Percentiles rank a stretch among this genome's conserved stretches.
Conservation (phyloP, 2,329 filamentous ascomycete species). For the Leptoxyphium fumago region DNA sequence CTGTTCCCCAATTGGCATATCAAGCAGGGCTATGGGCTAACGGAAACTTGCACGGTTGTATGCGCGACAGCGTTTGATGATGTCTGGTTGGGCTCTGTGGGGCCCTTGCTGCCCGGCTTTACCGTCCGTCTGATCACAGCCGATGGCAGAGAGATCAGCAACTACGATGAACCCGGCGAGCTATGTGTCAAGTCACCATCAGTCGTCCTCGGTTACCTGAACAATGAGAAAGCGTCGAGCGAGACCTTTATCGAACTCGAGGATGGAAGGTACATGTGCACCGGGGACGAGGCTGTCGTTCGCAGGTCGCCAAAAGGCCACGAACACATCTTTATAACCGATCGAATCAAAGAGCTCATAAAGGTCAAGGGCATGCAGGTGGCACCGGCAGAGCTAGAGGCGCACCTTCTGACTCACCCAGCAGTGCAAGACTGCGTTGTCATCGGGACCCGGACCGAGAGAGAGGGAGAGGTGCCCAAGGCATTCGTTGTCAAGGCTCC, state of each 20-base stretch:
- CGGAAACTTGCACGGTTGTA: slow-evolving; percentile 62
- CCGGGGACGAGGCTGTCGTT: slow-evolving; percentile 71
- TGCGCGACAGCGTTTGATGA: slow-evolving; percentile 46
- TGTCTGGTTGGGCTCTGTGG: slow-evolving; percentile 56
- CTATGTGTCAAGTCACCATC: slow-evolving; percentile 64
- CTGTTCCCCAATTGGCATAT: slow-evolving; percentile 51
- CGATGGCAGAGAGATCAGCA: slow-evolving; percentile 56
- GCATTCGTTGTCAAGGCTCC: slow-evolving; percentile 48
- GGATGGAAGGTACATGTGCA: slow-evolving; percentile 53
- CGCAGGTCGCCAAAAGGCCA: slow-evolving; percentile 47
- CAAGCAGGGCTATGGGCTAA: slow-evolving; percentile 53
- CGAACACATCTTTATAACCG: slow-evolving; percentile 75
- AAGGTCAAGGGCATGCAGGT: slow-evolving; percentile 58
- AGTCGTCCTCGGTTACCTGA: slow-evolving; percentile 68
- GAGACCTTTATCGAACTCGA: slow-evolving; percentile 50
- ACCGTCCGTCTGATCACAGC: slow-evolving; percentile 51
- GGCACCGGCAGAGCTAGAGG: slow-evolving; percentile 69
- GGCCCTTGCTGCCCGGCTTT: slow-evolving; percentile 50
- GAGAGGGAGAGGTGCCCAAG: slow-evolving; percentile 48
- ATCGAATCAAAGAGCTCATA: slow-evolving; percentile 55
- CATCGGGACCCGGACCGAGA: slow-evolving; percentile 53
- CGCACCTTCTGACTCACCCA: slow-evolving; percentile 60
- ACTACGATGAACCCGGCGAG: slow-evolving; percentile 63
- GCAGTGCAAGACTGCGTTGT: slow-evolving; percentile 67
- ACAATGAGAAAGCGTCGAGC: slow-evolving; percentile 68